These are phyloP conservation scores for Myrica gale DNA, from an alignment of 306 rosid genomes.

Conservation along the genomic window DNA sequence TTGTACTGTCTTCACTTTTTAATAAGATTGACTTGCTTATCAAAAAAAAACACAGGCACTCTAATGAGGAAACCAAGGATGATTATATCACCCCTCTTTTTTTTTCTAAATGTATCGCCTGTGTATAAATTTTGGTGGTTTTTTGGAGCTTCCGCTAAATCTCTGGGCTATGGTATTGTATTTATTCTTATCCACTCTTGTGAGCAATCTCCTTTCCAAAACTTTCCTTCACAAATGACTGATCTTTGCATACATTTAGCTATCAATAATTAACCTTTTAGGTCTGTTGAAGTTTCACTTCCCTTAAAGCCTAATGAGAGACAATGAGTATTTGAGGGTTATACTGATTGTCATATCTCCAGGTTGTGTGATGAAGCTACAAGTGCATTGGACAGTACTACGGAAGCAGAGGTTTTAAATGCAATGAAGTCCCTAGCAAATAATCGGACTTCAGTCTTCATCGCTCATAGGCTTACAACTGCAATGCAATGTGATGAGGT, in stretches of 20 bases:
- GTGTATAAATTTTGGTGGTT: neutral
- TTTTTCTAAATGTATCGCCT: neutral
- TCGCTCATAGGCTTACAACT: constrained; percentile 97
- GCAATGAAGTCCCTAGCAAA: constrained; percentile 73
- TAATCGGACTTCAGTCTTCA: constrained; percentile 85
- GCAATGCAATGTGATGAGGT: constrained; percentile 99
- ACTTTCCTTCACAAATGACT: neutral
- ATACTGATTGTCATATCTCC: constrained; percentile 7
- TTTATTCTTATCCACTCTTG: neutral
- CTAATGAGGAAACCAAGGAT: neutral
- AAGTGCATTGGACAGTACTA: constrained; percentile 98
- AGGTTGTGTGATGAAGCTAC: constrained; percentile 99
- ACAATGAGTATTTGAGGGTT: neutral
- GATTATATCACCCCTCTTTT: neutral
- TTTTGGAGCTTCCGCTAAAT: neutral
- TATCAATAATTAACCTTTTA: neutral
- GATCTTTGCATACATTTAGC: neutral
- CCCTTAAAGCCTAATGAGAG: neutral
- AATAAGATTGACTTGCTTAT: too few relatives aligned
- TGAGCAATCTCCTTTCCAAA: neutral
- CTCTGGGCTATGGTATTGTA: neutral
- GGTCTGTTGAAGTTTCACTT: neutral
- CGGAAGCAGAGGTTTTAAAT: constrained; percentile 88
- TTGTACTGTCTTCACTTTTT: too few relatives aligned
- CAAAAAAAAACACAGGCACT: too few relatives aligned